These are phyloP conservation scores for Xylariaceae sp. DNA, from an alignment of 2,329 filamentous ascomycete genomes.

Conservation along the genomic window DNA sequence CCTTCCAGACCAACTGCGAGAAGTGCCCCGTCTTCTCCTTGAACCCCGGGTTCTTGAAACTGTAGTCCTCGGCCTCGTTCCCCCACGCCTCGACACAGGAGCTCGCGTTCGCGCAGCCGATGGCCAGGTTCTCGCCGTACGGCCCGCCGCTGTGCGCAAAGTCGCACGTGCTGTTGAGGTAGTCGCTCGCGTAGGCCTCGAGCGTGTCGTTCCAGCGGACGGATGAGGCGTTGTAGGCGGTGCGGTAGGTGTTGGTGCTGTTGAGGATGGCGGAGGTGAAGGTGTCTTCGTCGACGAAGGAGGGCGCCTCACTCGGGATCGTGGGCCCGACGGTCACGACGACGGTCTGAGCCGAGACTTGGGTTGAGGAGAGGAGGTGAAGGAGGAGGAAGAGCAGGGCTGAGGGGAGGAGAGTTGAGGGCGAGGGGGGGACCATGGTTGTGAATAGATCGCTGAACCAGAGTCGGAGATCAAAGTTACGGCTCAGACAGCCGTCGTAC, in stretches of 20 bases:
- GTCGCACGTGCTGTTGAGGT: slow-evolving; percentile 39
- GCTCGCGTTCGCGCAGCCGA: slow-evolving; percentile 58
- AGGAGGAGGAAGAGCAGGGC: slow-evolving; percentile 9
- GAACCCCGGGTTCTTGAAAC: slow-evolving; percentile 55
- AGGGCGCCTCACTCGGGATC: slow-evolving; percentile 21
- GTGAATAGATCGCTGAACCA: background rate
- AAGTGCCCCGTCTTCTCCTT: slow-evolving; percentile 62
- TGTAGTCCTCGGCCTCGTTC: slow-evolving; percentile 52
- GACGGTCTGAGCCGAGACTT: too few species aligned
- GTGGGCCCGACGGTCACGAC: slow-evolving; percentile 19
- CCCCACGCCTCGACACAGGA: slow-evolving; percentile 64
- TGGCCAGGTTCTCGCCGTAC: slow-evolving; percentile 71
- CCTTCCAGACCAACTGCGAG: slow-evolving; percentile 68
- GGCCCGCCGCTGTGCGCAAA: slow-evolving; percentile 52
- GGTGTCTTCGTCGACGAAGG: slow-evolving; percentile 28
- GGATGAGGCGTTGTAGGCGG: slow-evolving; percentile 53
- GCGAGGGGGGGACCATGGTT: background rate
- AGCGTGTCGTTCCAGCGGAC: slow-evolving; percentile 64
- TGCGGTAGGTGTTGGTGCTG: slow-evolving; percentile 63
- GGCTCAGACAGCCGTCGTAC: too few species aligned
- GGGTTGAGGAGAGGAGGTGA: slow-evolving; percentile 1
- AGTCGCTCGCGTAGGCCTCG: slow-evolving; percentile 47
- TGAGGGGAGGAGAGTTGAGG: slow-evolving; percentile 1
- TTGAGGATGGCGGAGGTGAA: slow-evolving; percentile 57
- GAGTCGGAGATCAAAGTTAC: too few species aligned